A percentile compares a stretch with the other conserved stretches of the same genome.
These are phyloP conservation scores for Xylariales sp. DNA, from an alignment of 2,329 filamentous ascomycete genomes.

Conservation along the genomic window DNA sequence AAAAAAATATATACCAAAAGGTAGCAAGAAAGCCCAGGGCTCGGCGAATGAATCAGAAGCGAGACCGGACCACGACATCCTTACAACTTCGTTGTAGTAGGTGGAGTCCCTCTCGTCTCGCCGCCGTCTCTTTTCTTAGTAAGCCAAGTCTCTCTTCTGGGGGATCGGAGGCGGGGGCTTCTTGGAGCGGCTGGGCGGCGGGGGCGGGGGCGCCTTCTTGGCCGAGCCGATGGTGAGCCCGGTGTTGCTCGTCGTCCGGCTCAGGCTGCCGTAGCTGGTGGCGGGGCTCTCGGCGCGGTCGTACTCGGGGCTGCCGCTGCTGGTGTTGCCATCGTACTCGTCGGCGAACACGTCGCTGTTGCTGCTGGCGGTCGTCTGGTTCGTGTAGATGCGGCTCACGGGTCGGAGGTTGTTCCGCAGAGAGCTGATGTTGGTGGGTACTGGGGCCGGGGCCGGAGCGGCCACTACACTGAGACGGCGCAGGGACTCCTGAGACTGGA, in stretches of 20 bases:
- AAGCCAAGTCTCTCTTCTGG: constrained; percentile 23
- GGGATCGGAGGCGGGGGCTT: constrained; percentile 53
- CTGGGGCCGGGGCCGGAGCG: constrained; percentile 6
- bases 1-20: too few relatives aligned
- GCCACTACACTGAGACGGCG: too few relatives aligned
- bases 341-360: constrained; percentile 43
- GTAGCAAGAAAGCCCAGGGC: too few relatives aligned
- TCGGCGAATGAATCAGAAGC: too few relatives aligned
- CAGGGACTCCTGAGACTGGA: constrained; percentile 14
- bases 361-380: constrained; percentile 31
- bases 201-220: constrained; percentile 40
- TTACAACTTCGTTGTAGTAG: too few relatives aligned
- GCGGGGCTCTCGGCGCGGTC: constrained; percentile 51
- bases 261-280: constrained; percentile 52
- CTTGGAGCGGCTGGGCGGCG: constrained; percentile 43
- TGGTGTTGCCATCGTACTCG: constrained; percentile 46
- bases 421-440: constrained; percentile 24
- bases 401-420: constrained; percentile 41
- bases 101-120: too few relatives aligned
- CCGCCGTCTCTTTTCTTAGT: too few relatives aligned
- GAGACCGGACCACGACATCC: too few relatives aligned
- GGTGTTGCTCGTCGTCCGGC: constrained; percentile 37
- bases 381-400: constrained; percentile 38
- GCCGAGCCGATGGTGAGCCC: constrained; percentile 19
- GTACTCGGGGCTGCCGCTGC: constrained; percentile 47